Conservation (phyloP, 768 basidiomycete species). For the Coprinopsis marcescibilis region DNA sequence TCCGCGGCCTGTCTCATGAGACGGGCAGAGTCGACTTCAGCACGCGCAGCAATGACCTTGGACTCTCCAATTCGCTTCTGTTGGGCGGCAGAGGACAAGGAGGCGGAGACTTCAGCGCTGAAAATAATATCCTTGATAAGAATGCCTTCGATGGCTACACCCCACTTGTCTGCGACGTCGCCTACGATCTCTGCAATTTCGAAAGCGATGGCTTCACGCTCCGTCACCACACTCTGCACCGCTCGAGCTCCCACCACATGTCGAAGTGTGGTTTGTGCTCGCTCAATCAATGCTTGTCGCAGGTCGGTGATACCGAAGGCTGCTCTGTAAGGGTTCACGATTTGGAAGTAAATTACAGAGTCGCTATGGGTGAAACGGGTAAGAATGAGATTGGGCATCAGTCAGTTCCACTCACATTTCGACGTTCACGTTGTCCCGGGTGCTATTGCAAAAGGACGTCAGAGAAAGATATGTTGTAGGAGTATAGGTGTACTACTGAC, state of each 20-base stretch:
- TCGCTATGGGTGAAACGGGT: conserved; percentile 43
- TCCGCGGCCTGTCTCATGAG: conserved; percentile 97
- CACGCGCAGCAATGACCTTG: conserved; percentile 93
- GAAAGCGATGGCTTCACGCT: conserved; percentile 93
- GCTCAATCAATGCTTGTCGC: conserved; percentile 76
- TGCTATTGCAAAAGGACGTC: too few relatives aligned
- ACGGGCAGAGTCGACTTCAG: conserved; percentile 91
- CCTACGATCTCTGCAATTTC: conserved; percentile 97
- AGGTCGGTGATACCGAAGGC: conserved; percentile 92
- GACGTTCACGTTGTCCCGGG: conserved; percentile 93
- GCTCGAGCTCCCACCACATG: conserved; percentile 94
- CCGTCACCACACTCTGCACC: conserved; percentile 94
- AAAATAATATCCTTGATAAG: conserved; percentile 95
- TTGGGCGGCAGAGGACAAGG: conserved; percentile 91
- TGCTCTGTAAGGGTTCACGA: conserved; percentile 85
- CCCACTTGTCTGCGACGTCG: conserved; percentile 92
- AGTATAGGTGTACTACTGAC: too few relatives aligned
- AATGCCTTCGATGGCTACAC: conserved; percentile 94
- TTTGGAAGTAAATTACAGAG: conserved; percentile 92
- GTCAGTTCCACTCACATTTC: conserved; percentile 60
- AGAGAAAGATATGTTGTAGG: too few relatives aligned
- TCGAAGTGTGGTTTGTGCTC: conserved; percentile 92
- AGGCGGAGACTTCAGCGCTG: conserved; percentile 82
- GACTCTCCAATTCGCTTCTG: conserved; percentile 96
- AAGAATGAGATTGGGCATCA: neutral